These are phyloP conservation scores for Schizosaccharomyces cryophilus DNA, from an alignment of 805 yeast genomes.

Conservation along the genomic window DNA sequence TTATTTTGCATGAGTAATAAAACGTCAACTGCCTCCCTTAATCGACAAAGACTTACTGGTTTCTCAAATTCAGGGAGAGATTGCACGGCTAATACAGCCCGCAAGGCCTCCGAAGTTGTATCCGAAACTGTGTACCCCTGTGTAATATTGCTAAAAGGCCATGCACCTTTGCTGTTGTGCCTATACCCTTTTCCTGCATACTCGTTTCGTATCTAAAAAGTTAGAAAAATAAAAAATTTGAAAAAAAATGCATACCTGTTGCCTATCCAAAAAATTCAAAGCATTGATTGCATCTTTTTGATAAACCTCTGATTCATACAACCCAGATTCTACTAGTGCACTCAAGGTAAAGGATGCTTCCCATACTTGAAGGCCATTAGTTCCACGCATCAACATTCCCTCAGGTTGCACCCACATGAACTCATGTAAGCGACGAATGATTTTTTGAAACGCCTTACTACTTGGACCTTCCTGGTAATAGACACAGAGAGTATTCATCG, in stretches of 20 bases:
- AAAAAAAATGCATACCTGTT: slow-evolving; percentile 23
- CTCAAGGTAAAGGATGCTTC: slow-evolving; percentile 82
- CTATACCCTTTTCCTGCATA: slow-evolving; percentile 57
- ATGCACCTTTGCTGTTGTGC: slow-evolving; percentile 66
- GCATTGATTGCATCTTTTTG: slow-evolving; percentile 38
- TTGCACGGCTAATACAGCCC: slow-evolving; percentile 79
- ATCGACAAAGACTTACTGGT: slow-evolving; percentile 28
- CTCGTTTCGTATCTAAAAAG: slow-evolving; percentile 34
- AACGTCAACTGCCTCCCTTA: slow-evolving; percentile 52
- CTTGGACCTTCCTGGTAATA: slow-evolving; percentile 44
- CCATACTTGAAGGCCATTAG: slow-evolving; percentile 96
- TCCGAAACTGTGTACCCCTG: slow-evolving; percentile 95
- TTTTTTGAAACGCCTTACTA: slow-evolving; percentile 32
- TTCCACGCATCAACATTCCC: slow-evolving; percentile 87
- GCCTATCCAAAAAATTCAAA: slow-evolving; percentile 45
- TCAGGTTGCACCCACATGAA: slow-evolving; percentile 62
- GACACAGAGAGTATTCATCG: slow-evolving; percentile 53
- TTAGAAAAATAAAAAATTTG: not conserved
- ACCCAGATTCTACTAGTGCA: slow-evolving; percentile 52
- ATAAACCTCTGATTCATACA: slow-evolving; percentile 35
- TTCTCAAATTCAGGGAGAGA: slow-evolving; percentile 27
- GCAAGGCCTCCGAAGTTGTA: slow-evolving; percentile 87
- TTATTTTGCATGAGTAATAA: slow-evolving; percentile 53
- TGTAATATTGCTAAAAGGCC: slow-evolving; percentile 87
- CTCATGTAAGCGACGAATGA: slow-evolving; percentile 42